A percentile compares a stretch with the other conserved stretches of the same genome.
phyloP scores from a whole-genome alignment of 2,329 filamentous ascomycete genomes.

The Sordariomycetes sp. region DNA sequence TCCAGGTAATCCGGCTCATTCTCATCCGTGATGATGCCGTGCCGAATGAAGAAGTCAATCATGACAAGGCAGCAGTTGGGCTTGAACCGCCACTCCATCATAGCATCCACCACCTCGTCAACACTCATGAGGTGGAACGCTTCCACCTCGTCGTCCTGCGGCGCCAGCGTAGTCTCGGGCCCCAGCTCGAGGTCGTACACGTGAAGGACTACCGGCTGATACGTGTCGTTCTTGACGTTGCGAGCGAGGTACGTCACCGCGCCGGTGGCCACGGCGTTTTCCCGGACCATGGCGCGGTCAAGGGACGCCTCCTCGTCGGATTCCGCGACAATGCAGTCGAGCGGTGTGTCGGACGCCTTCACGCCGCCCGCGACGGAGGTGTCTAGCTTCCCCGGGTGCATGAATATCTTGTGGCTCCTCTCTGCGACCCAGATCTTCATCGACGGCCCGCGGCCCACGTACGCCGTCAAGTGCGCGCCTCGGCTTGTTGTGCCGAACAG shows the following conservation, averaged over 20 bases:
- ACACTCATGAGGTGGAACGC: conserved; percentile 58
- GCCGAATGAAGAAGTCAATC: conserved; percentile 70
- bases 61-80: conserved; percentile 68
- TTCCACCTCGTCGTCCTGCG: conserved; percentile 67
- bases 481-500: conserved; percentile 57
- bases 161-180: conserved; percentile 43
- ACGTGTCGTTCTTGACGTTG: conserved; percentile 10
- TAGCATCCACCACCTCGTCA: conserved; percentile 40
- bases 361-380: conserved; percentile 73
- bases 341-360: conserved; percentile 49
- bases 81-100: conserved; percentile 65
- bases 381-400: conserved; percentile 63
- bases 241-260: conserved; percentile 16
- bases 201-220: conserved; percentile 37
- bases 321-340: conserved; percentile 58
- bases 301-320: conserved; percentile 55
- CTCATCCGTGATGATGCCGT: conserved; percentile 59
- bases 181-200: conserved; percentile 64
- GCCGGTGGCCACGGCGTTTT: conserved; percentile 13
- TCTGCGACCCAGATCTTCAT: conserved; percentile 61
- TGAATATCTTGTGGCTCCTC: conserved; percentile 51
- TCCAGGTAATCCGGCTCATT: conserved; percentile 62
- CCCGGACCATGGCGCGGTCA: conserved; percentile 12
- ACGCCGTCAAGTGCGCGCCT: conserved; percentile 54
- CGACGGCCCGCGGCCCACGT: conserved; percentile 22